Conservation (phyloP, 306 rosid species). For the Trifolium fragiferum region DNA sequence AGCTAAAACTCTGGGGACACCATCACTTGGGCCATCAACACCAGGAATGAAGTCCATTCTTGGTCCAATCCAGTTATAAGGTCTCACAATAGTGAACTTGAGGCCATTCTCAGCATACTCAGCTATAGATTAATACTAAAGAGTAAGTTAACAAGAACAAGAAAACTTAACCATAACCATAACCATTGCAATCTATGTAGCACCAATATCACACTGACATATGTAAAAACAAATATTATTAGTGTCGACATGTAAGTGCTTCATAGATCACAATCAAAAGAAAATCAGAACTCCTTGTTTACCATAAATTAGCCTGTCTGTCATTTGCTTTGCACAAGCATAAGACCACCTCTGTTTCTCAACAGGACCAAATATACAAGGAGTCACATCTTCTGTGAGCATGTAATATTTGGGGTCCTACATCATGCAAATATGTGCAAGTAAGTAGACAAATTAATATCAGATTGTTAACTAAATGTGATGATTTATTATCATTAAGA, state of each 20-base stretch:
- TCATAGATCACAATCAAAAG: background rate
- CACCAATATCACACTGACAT: background rate
- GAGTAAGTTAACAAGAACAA: constrained; percentile 20
- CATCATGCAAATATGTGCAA: constrained; percentile 18
- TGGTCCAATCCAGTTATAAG: constrained; percentile 94
- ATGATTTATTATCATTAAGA: background rate
- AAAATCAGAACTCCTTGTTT: constrained; percentile 15
- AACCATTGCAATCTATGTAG: background rate
- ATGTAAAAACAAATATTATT: background rate
- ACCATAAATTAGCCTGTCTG: constrained; percentile 89
- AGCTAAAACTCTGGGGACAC: constrained; percentile 90
- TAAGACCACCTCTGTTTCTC: constrained; percentile 92
- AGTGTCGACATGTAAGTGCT: background rate
- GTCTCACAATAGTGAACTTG: constrained; percentile 80
- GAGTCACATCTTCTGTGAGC: constrained; percentile 72
- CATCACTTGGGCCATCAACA: constrained; percentile 86
- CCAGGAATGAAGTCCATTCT: constrained; percentile 97
- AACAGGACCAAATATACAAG: constrained; percentile 83
- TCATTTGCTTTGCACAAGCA: constrained; percentile 92
- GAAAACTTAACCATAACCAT: constrained; percentile 1
- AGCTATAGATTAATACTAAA: constrained; percentile 50
- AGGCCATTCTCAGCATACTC: constrained; percentile 87
- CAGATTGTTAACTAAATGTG: background rate
- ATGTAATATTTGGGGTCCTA: constrained; percentile 80
- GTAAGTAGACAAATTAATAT: background rate